Percentiles rank a stretch among this genome's conserved stretches.
These are phyloP conservation scores for Odonthalia washingtoniensis DNA, from an alignment of 31 red algal species.

Conservation along the genomic window DNA sequence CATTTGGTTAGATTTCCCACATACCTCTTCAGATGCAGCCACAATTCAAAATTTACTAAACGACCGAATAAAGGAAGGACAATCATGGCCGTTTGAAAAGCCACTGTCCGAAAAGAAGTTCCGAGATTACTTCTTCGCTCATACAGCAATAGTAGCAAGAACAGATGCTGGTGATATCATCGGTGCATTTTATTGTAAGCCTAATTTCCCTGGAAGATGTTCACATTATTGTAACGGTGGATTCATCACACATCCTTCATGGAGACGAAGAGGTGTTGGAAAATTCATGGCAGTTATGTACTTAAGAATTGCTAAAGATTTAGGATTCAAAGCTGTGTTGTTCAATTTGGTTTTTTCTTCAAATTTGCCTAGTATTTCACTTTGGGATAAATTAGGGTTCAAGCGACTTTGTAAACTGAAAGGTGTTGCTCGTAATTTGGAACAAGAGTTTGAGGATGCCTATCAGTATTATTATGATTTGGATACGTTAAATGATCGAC, in stretches of 20 bases:
- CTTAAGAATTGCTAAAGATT: conserved; percentile 48
- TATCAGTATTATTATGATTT: conserved; percentile 73
- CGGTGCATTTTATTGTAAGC: conserved; percentile 75
- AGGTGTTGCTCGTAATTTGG: conserved; percentile 33
- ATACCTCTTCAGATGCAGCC: conserved; percentile 29
- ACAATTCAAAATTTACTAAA: conserved; percentile 39
- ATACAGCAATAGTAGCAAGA: conserved; percentile 59
- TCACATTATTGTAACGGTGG: conserved; percentile 75
- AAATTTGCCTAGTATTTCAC: conserved; percentile 55
- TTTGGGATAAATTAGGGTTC: conserved; percentile 70
- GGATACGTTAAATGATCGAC: not conserved
- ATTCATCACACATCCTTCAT: conserved; percentile 61
- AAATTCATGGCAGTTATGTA: conserved; percentile 59
- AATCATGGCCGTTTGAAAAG: conserved; percentile 73
- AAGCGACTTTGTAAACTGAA: conserved; percentile 44
- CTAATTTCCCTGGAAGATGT: conserved; percentile 73
- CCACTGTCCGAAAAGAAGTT: conserved; percentile 58
- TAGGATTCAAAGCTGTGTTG: conserved; percentile 56
- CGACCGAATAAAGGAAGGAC: conserved; percentile 57
- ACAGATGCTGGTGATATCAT: conserved; percentile 32
- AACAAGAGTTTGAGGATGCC: conserved; percentile 54
- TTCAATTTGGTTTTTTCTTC: conserved; percentile 71
- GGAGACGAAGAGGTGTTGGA: conserved; percentile 55
- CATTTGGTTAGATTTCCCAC: conserved; percentile 50
- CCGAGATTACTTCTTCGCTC: conserved; percentile 72